Percentiles rank a stretch among this genome's conserved stretches.
Evolutionary conservation across 2,329 filamentous ascomycete genomes (phyloP).

Genomic region (Kalaharituber pfeilii): DNA sequence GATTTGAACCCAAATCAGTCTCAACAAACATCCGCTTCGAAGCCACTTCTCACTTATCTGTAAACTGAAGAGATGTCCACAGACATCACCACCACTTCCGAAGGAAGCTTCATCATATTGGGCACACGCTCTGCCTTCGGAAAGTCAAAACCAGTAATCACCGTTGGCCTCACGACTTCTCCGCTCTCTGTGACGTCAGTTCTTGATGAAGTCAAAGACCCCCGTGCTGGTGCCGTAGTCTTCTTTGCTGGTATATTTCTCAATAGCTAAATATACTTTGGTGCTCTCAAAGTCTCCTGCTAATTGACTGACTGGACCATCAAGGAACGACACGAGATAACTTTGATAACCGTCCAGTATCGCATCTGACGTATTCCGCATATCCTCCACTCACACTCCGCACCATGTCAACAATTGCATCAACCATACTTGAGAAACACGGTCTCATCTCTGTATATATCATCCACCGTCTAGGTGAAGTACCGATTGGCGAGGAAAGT

Average conservation of each 20-base stretch:
- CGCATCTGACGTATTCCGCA: slow-evolving; percentile 55
- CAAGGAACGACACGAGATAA: slow-evolving; percentile 58
- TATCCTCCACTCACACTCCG: slow-evolving; percentile 54
- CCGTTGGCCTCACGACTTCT: slow-evolving; percentile 50
- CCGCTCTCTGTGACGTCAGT: slow-evolving; percentile 39
- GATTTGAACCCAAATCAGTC: no score
- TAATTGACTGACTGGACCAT: no score
- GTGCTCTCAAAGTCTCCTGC: no score
- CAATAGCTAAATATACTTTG: no score
- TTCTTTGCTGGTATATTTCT: slow-evolving; percentile 54
- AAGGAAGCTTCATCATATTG: not conserved
- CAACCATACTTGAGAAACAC: slow-evolving; percentile 41
- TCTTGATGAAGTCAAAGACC: slow-evolving; percentile 52
- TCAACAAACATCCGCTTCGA: no score
- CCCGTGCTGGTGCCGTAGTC: slow-evolving; percentile 58
- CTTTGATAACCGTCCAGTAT: slow-evolving; percentile 51
- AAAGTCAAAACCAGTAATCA: slow-evolving; percentile 29
- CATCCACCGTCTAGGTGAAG: slow-evolving; percentile 65
- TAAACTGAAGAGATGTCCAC: not conserved
- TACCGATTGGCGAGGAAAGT: slow-evolving; percentile 83
- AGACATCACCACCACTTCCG: not conserved
- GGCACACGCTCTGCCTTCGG: not conserved
- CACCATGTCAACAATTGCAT: slow-evolving; percentile 49
- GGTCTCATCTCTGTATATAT: slow-evolving; percentile 57
- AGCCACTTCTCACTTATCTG: no score